Base-by-base conservation (phyloP, 768 basidiomycete species). In the Flagelloscypha sp. region DNA sequence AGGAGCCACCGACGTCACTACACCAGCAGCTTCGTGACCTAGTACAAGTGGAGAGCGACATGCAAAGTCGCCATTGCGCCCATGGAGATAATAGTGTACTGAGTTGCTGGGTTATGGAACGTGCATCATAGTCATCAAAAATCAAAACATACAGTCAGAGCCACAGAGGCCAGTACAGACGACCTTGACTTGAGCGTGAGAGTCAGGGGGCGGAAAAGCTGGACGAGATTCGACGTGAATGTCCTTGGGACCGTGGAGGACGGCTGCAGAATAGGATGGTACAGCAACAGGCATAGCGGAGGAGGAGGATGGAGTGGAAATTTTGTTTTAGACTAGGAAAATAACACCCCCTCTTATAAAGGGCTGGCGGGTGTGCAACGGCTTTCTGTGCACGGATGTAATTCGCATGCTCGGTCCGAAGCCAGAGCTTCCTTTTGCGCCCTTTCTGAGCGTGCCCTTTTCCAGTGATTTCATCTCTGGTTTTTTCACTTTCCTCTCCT, bases 81-180 rank as follows among this genome's bases (percentile, higher is more conserved):
- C 90, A 48, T 90, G 80, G 21, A 65, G 57, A 60, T 84, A 95
- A 63, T 97, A 95, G 59, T 95, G 93, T 7, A 93, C 89, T 93
- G 48, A 16, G 22, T 16, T 42, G 18, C 7, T 38, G 22, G 34
- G n/a, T n/a, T n/a, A n/a, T n/a, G n/a, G n/a, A n/a, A n/a, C n/a
- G n/a, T n/a, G n/a, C n/a, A n/a, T n/a, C n/a, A n/a, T n/a, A n/a
- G n/a, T n/a, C n/a, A n/a, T n/a, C 23, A 33, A 45, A 23, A 19
- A 27, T 20, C 20, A 33, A 33, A 19, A 68, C 77, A 50, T 48
- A 82, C 84, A 57, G 58, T 88, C 87, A 38, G 76, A 79, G 40
- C 93, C 93, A 49, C 93, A 98, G 35, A 98, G 75, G 41, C 94
- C 94, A 4, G 93, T 97, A 27, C 84, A 66, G 37, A 69, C 65